Evolutionary conservation across 208 protist species (phyloP), one percentile per base, ranked within the genome.

Genomic region (Crithidia sp.): DNA sequence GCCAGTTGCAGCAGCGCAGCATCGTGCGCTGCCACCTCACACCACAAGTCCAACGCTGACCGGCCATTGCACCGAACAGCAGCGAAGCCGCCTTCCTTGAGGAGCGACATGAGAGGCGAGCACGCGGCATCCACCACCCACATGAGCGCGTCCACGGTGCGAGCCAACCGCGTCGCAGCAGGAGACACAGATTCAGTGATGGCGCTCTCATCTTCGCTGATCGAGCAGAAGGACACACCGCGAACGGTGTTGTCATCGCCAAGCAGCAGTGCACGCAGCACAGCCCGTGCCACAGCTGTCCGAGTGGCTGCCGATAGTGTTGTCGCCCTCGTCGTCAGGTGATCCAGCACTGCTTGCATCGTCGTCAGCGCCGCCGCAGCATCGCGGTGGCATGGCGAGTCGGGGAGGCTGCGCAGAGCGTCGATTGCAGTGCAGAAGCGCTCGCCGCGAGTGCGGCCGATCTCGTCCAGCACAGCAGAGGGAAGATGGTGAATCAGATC

Each of bases 101-200:
- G 37, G 2, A 16, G 10, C 49, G 54, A 9, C 36, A 57, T 14
- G 4, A 67, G 62, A 4, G 62, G 49, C 0, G 62, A 36, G 62
- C 69, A 74, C 6, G 45, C 59, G 59, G 50, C 43, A 45, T 65
- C 50, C 49, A 74, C 69, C 16, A 60, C 69, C 59, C 59, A 67
- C 59, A 45, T 2, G 7, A 67, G 2, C 13, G 47, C 44, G 5
- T 74, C 56, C 59, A 74, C 3, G n/a, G 40, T 53, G 17, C 60
- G 69, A 2, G 57, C 47, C 50, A 54, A 19, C n/a, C n/a, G 19
- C 10, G 4, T 5, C 8, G 16, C 16, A 5, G 50, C 50, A 17
- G 28, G 28, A 28, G 28, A 28, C 28, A 28, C 28, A 28, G 28
- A 28, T 28, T 28, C 28, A 28, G 28, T 28, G 28, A 28, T 28